phyloP scores from a whole-genome alignment of 2,329 filamentous ascomycete genomes.

The Tolypocladium pustulatum region DNA sequence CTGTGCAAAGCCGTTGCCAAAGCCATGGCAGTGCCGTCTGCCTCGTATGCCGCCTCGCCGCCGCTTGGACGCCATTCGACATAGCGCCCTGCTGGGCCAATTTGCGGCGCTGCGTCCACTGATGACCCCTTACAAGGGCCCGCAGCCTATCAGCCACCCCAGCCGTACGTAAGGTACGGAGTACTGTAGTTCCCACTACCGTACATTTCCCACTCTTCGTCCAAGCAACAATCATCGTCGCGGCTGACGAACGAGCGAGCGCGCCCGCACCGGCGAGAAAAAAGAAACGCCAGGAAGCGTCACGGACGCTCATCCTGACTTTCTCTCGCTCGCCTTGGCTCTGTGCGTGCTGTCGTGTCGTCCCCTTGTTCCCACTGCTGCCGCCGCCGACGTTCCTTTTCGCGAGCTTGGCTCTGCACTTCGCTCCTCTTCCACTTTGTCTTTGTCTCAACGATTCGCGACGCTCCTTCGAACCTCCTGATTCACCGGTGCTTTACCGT shows the following conservation, averaged over 20 bases:
- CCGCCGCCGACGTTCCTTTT: background rate
- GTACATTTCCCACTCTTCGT: background rate
- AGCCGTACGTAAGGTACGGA: too few relatives aligned
- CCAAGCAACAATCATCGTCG: background rate
- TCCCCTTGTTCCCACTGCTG: background rate
- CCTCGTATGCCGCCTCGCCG: background rate
- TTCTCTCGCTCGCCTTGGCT: background rate
- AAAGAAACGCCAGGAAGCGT: background rate
- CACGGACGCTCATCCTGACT: background rate
- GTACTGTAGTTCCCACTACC: too few relatives aligned
- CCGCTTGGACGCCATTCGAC: background rate
- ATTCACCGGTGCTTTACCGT: background rate
- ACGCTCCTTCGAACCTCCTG: background rate
- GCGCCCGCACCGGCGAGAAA: background rate
- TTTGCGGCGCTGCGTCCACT: background rate
- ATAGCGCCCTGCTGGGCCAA: background rate
- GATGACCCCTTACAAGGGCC: background rate
- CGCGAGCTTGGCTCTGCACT: background rate
- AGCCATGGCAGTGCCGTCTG: background rate
- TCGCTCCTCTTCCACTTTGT: background rate
- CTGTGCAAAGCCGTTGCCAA: background rate
- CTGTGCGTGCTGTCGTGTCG: background rate
- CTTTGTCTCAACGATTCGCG: background rate
- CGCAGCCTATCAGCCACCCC: background rate
- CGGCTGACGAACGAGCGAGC: background rate